phyloP scores from a whole-genome alignment of 768 basidiomycete genomes.

The Kwoniella shandongensis region DNA sequence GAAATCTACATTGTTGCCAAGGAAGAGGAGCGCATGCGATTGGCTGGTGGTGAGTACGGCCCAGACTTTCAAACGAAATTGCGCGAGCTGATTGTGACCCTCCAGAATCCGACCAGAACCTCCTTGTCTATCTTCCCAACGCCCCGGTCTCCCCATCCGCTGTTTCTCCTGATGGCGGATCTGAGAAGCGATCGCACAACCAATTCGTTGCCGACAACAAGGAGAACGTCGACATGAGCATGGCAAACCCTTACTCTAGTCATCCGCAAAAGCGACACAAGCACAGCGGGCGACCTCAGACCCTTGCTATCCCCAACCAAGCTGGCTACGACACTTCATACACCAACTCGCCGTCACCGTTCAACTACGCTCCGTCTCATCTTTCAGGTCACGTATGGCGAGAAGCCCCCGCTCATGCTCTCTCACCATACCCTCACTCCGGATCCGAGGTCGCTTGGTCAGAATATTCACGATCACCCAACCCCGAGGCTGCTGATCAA shows the following conservation, averaged over 20 bases:
- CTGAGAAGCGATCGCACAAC: constrained; percentile 35
- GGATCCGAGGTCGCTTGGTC: constrained; percentile 17
- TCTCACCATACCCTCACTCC: constrained; percentile 28
- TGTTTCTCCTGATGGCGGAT: constrained; percentile 22
- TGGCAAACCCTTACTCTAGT: background rate
- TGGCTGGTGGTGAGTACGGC: constrained; percentile 27
- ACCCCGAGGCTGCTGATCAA: constrained; percentile 19
- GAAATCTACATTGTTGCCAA: constrained; percentile 53
- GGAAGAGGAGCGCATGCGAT: constrained; percentile 50
- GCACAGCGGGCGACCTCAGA: constrained; percentile 23
- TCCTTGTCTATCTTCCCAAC: constrained; percentile 39
- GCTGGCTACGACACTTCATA: constrained; percentile 25
- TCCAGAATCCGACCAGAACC: constrained; percentile 20
- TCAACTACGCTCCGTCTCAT: constrained; percentile 17
- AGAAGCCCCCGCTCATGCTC: constrained; percentile 19
- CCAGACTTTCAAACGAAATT: background rate
- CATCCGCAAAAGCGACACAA: constrained; percentile 35
- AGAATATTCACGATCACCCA: constrained; percentile 36
- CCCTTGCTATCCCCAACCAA: constrained; percentile 22
- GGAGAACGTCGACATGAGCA: constrained; percentile 28
- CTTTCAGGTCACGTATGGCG: constrained; percentile 15
- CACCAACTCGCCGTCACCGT: constrained; percentile 23
- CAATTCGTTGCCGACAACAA: constrained; percentile 22
- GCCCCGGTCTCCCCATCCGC: constrained; percentile 31
- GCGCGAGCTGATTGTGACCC: background rate